phyloP scores from a whole-genome alignment of 345 rosid species.

The Gossypium anomalum region DNA sequence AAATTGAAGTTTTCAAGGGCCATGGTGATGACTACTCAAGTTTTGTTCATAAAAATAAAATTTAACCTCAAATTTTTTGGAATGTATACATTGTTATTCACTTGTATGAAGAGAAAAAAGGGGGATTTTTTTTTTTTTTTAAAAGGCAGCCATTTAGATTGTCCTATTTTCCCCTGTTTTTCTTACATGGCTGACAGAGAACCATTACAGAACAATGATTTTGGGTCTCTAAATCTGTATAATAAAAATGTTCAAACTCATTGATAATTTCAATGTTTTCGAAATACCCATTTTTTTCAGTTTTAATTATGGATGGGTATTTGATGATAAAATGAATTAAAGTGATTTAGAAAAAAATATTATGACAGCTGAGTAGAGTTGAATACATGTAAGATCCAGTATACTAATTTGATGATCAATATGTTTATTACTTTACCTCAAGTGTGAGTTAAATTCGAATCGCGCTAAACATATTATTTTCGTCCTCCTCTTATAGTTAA shows the following conservation, averaged over 20 bases:
- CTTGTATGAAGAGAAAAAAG: background rate
- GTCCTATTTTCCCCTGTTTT: background rate
- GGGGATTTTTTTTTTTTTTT: background rate
- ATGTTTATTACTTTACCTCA: too few relatives aligned
- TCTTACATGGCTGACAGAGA: background rate
- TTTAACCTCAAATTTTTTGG: background rate
- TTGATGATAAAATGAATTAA: background rate
- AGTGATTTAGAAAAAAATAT: too few relatives aligned
- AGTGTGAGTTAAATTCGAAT: fast-evolving
- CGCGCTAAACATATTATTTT: fast-evolving
- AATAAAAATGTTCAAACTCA: background rate
- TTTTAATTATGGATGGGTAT: background rate
- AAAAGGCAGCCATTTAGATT: background rate
- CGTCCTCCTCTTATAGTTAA: fast-evolving
- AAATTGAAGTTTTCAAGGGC: background rate
- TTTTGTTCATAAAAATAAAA: background rate
- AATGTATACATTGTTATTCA: background rate
- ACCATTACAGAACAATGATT: background rate
- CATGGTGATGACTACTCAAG: background rate
- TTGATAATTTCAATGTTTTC: background rate
- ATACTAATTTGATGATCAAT: too few relatives aligned
- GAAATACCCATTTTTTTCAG: background rate
- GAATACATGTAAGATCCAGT: background rate
- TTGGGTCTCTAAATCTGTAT: background rate
- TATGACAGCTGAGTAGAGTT: too few relatives aligned